phyloP scores from a whole-genome alignment of 176 grass and related monocot species.

The Guadua angustifolia region DNA sequence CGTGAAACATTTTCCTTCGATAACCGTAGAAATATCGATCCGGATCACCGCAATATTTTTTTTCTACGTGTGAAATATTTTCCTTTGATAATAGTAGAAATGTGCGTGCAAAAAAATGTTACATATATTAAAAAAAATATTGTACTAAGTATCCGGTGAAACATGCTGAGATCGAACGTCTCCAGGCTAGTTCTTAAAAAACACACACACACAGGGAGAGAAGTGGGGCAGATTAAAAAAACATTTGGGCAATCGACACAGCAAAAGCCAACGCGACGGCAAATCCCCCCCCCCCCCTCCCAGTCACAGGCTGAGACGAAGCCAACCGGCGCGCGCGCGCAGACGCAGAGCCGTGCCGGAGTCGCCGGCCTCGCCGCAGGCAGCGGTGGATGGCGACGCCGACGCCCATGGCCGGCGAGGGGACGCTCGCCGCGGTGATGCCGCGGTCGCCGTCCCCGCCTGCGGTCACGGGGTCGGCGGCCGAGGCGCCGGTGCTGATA shows the following conservation, averaged over 20 bases:
- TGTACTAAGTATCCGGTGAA: too few species aligned
- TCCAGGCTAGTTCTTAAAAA: too few species aligned
- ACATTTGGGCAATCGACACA: not conserved
- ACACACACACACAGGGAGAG: not conserved
- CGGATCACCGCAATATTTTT: too few species aligned
- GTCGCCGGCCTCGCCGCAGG: constrained; percentile 37
- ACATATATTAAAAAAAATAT: too few species aligned
- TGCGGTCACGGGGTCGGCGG: constrained; percentile 54
- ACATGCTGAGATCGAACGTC: too few species aligned
- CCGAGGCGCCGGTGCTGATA: constrained; percentile 75
- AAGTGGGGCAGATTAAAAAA: not conserved
- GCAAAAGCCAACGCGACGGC: constrained; percentile 50
- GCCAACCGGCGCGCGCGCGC: constrained; percentile 41
- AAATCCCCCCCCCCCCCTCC: constrained; percentile 56
- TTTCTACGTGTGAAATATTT: too few species aligned
- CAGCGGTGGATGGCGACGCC: constrained; percentile 57
- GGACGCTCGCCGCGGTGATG: constrained; percentile 57
- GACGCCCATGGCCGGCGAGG: constrained; percentile 64
- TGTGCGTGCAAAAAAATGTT: too few species aligned
- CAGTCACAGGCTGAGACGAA: constrained; percentile 55
- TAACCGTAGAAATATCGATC: too few species aligned
- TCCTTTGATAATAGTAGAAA: too few species aligned
- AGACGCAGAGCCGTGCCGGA: constrained; percentile 51
- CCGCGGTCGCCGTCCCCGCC: constrained; percentile 51
- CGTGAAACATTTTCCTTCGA: too few species aligned